phyloP scores from a whole-genome alignment of 2,329 filamentous ascomycete species.

The Fusarium sp. region DNA sequence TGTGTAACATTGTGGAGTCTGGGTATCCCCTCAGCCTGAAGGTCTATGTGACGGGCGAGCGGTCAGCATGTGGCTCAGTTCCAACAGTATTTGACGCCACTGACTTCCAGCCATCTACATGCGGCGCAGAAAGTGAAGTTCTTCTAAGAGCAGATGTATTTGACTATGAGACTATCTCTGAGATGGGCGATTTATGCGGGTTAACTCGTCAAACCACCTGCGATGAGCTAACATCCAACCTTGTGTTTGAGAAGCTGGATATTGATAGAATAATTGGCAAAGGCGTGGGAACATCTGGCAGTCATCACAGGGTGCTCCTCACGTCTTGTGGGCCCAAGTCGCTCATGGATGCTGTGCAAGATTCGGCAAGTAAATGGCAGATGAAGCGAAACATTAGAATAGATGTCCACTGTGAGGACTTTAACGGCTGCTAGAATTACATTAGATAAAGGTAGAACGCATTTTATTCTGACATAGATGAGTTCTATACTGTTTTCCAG shows the following conservation, averaged over 20 bases:
- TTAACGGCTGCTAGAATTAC: background rate
- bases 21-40: background rate
- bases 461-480: background rate
- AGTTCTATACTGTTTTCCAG: background rate
- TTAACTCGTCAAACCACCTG: no score
- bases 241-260: background rate
- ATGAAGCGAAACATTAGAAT: background rate
- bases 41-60: background rate
- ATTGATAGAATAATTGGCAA: background rate
- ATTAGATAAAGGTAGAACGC: accelerated
- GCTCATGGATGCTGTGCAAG: background rate
- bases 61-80: background rate
- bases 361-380: background rate
- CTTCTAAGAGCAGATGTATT: background rate
- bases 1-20: background rate
- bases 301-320: accelerated
- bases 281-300: accelerated
- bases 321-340: background rate
- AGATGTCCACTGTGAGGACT: background rate
- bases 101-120: accelerated
- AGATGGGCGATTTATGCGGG: accelerated
- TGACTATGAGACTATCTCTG: background rate
- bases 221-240: background rate
- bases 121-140: background rate
- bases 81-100: accelerated